phyloP scores from a whole-genome alignment of 495 filamentous ascomycete genomes.

The Xanthoparmelia taractica region DNA sequence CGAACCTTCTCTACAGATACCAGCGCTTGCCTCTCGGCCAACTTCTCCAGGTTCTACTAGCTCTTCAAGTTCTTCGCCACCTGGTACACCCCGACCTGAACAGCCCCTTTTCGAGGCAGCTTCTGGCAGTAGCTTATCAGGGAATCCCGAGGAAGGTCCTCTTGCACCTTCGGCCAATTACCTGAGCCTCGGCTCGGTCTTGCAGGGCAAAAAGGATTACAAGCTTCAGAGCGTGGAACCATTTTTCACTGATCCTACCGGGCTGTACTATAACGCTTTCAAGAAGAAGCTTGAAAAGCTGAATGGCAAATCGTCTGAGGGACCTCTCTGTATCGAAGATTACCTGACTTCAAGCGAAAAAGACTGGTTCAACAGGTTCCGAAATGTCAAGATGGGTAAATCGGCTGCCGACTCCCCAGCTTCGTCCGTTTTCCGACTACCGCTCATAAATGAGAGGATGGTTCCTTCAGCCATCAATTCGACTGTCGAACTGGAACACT shows the following conservation, averaged over 20 bases:
- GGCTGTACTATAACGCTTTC: slow-evolving; percentile 50
- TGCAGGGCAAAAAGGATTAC: slow-evolving; percentile 47
- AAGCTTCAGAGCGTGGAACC: slow-evolving; percentile 58
- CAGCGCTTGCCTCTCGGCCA: background rate
- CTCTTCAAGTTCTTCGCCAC: slow-evolving; percentile 4
- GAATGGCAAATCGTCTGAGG: slow-evolving; percentile 46
- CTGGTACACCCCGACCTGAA: slow-evolving; percentile 15
- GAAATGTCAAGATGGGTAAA: slow-evolving; percentile 43
- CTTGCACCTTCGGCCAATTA: slow-evolving; percentile 22
- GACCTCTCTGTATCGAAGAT: slow-evolving; percentile 53
- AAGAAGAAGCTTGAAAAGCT: slow-evolving; percentile 46
- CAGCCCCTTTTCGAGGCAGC: background rate
- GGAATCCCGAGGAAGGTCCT: background rate
- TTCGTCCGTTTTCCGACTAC: slow-evolving; percentile 34
- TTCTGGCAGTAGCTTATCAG: background rate
- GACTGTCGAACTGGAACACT: slow-evolving; percentile 6
- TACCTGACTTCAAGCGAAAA: slow-evolving; percentile 57
- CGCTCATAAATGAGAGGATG: slow-evolving; percentile 10
- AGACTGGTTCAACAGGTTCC: slow-evolving; percentile 53
- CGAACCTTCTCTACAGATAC: slow-evolving; percentile 6
- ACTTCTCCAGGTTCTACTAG: background rate
- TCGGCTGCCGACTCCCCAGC: slow-evolving; percentile 33
- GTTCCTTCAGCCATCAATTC: slow-evolving; percentile 7
- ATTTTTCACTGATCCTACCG: slow-evolving; percentile 58
- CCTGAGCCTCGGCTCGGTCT: slow-evolving; percentile 46